Percentiles rank a stretch among this genome's conserved stretches.
phyloP scores from a whole-genome alignment of 2,329 filamentous ascomycete species.

The Nakataea oryzae region DNA sequence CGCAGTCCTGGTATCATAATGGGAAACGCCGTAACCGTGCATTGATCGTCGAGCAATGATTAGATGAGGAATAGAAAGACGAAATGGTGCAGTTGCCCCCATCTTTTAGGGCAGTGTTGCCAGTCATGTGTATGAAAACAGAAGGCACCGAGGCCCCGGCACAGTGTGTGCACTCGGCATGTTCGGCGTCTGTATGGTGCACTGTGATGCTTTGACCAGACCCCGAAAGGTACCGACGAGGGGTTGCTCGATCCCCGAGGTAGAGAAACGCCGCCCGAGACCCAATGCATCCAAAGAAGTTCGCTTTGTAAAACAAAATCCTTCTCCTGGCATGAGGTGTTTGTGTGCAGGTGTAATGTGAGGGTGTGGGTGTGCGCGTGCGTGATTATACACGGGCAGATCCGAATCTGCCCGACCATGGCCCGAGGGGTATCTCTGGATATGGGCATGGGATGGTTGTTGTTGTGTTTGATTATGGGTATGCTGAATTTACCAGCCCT shows the following conservation, averaged over 20 bases:
- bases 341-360: neutral
- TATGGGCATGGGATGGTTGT: neutral
- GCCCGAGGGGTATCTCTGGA: neutral
- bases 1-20: slow-evolving; percentile 2
- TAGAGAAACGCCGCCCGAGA: neutral
- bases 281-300: neutral
- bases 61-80: neutral
- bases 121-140: neutral
- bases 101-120: slow-evolving; percentile 3
- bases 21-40: slow-evolving; percentile 2
- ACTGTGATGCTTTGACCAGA: neutral
- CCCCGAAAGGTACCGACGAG: neutral
- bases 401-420: neutral
- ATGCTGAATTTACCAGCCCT: slow-evolving; percentile 58
- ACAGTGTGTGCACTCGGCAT: neutral
- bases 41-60: slow-evolving; percentile 3
- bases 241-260: neutral
- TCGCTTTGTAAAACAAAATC: neutral
- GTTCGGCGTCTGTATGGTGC: neutral
- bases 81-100: neutral
- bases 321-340: neutral
- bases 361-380: neutral
- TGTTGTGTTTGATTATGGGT: neutral
- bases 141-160: neutral
- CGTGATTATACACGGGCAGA: neutral